These are phyloP conservation scores for Cystobasidium pallidum DNA, from an alignment of 1,284 basidiomycete species.

Conservation along the genomic window DNA sequence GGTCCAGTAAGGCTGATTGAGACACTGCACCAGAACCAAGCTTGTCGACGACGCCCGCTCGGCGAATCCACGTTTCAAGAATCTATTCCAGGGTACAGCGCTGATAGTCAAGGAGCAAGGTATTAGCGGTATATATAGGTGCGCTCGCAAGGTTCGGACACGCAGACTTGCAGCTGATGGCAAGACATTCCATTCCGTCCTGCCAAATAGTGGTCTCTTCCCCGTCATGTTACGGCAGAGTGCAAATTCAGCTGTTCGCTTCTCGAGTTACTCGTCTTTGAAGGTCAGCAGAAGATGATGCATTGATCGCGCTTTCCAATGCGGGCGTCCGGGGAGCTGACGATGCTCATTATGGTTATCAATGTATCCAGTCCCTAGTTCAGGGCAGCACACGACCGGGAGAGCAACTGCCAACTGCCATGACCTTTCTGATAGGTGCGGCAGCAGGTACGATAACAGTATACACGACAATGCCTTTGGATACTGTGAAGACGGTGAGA, in stretches of 20 bases:
- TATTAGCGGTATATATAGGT: slow-evolving; percentile 72
- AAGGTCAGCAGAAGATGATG: too few relatives aligned
- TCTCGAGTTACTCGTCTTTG: slow-evolving; percentile 45
- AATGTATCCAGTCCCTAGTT: slow-evolving; percentile 67
- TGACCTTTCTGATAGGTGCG: slow-evolving; percentile 93
- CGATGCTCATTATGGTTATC: not conserved
- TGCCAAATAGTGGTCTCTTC: slow-evolving; percentile 67
- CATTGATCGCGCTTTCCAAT: too few relatives aligned
- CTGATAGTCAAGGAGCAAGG: slow-evolving; percentile 86
- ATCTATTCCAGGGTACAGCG: slow-evolving; percentile 82
- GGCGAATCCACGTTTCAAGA: slow-evolving; percentile 78
- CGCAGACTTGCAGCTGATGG: not conserved
- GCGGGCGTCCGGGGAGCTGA: too few relatives aligned
- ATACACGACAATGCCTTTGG: slow-evolving; percentile 82
- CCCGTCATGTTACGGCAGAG: slow-evolving; percentile 98
- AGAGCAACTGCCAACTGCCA: slow-evolving; percentile 77
- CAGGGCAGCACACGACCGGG: slow-evolving; percentile 82
- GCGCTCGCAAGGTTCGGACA: not conserved
- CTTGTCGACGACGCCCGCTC: slow-evolving; percentile 92
- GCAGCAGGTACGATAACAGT: slow-evolving; percentile 93
- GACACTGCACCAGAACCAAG: slow-evolving; percentile 72
- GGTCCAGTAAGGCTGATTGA: not conserved
- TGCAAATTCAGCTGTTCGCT: slow-evolving; percentile 83
- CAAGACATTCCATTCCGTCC: too few relatives aligned
- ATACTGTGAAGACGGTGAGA: slow-evolving; percentile 61